Conservation (phyloP, 169 alveolate genomes). For the Plasmodium relictum region DNA sequence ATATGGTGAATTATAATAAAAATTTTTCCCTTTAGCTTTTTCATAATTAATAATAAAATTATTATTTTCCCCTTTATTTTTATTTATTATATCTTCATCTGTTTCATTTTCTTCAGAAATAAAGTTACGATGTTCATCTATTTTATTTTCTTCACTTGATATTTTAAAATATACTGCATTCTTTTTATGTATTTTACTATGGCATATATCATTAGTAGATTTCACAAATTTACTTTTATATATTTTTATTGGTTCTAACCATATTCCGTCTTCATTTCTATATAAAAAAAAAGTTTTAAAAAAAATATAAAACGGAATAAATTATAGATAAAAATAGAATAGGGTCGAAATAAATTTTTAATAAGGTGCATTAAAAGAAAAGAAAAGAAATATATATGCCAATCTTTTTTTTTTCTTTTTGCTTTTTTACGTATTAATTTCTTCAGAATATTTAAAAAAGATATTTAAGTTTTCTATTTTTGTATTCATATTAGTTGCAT, state of each 20-base stretch:
- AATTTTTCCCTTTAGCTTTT: conserved; percentile 7
- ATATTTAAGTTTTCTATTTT: conserved; percentile 9
- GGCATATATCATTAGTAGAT: neutral
- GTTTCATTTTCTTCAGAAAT: neutral
- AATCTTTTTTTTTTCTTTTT: neutral
- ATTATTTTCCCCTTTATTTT: neutral
- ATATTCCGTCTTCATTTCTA: conserved; percentile 57
- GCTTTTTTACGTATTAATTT: conserved; percentile 14
- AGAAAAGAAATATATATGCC: neutral
- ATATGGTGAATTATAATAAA: conserved; percentile 67
- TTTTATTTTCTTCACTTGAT: conserved; percentile 50
- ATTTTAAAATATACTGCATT: conserved; percentile 25
- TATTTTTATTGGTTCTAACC: conserved; percentile 40
- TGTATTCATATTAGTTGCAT: conserved; percentile 43
- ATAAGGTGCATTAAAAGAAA: neutral
- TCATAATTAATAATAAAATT: neutral
- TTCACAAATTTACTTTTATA: conserved; percentile 52
- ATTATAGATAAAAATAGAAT: too few relatives aligned
- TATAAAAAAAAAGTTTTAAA: neutral
- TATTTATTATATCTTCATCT: neutral
- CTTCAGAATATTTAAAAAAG: conserved; percentile 37
- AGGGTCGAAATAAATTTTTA: too few relatives aligned
- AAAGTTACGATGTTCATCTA: neutral
- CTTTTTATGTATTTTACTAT: conserved; percentile 37
- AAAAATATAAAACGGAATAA: too few relatives aligned